Evolutionary conservation across 257 asterid genomes (phyloP).

Genomic region (Solanum microdontum): DNA sequence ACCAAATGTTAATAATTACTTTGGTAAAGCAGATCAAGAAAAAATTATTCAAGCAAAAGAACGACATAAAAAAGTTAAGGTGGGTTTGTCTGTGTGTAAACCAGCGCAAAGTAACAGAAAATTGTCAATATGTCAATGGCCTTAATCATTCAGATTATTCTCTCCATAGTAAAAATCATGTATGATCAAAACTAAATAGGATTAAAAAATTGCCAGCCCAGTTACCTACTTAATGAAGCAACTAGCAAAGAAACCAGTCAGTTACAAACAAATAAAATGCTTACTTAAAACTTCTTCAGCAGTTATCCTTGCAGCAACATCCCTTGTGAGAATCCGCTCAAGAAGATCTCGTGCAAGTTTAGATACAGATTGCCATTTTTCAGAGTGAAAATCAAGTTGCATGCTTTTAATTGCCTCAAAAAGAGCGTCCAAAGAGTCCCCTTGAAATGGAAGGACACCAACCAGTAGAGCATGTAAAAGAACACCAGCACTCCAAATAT

Average conservation of each 20-base stretch:
- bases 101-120: not conserved
- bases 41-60: not conserved
- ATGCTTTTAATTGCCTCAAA: constrained; percentile 29
- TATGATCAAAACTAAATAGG: not conserved
- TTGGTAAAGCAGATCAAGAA: not conserved
- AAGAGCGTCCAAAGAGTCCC: constrained; percentile 21
- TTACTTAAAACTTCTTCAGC: constrained; percentile 40
- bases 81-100: not conserved
- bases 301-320: constrained; percentile 28
- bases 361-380: constrained; percentile 28
- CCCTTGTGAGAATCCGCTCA: constrained; percentile 33
- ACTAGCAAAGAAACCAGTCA: not conserved
- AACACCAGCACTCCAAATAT: constrained; percentile 45
- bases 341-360: constrained; percentile 40
- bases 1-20: not conserved
- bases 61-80: not conserved
- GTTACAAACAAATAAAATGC: not conserved
- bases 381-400: constrained; percentile 31
- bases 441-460: constrained; percentile 38
- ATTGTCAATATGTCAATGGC: not conserved
- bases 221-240: not conserved
- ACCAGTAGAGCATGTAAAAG: constrained; percentile 33
- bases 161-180: not conserved
- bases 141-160: not conserved
- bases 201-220: not conserved